Evolutionary conservation across 257 asterid species (phyloP), one percentile per base, ranked within the genome.

Genomic region (Thymus mandschuricus): DNA sequence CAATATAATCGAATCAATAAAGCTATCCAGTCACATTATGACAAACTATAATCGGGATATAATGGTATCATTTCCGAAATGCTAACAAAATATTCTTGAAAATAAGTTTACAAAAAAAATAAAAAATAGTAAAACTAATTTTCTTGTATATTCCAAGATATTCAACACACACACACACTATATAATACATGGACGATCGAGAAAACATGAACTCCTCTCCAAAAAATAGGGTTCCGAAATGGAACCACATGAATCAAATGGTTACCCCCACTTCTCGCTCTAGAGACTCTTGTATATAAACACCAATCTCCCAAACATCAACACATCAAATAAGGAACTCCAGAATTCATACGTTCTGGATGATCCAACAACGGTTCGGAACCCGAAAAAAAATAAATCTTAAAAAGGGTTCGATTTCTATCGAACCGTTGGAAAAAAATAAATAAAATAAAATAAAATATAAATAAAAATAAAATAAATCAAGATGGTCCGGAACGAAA

Each of bases 401-500:
- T 28, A 44, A 30, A 44, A 30, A 2, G 69, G 88, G 84, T 74
- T 81, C 79, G 80, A 58, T 73, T 15, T 9, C 6, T 12, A 69
- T 4, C n/a, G 51, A 70, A 81, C 78, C 78, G 54, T 43, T 35
- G 8, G 1, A 28, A 43, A 2, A 46, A 29, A 71, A 35, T 28
- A 40, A 28, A 43, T 15, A 69, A 60, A 15, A 64, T 29, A 41
- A 43, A 9, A 15, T 6, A 9, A 71, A 64, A 12, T 34, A 35
- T 28, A 40, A 28, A 45, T 15, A 64, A 69, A 60, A 15, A 64
- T 29, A 41, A 43, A 9, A 15, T 6, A 9, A 10, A 75, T 31
- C 54, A 79, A 64, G 40, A 88, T 82, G 87, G 60, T 46, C 40
- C 67, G 69, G 51, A 15, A 45, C 31, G 64, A 66, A 15, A 21